Evolutionary conservation across 108 stramenopile genomes (phyloP).

Genomic region (Discostella pseudostelligera): DNA sequence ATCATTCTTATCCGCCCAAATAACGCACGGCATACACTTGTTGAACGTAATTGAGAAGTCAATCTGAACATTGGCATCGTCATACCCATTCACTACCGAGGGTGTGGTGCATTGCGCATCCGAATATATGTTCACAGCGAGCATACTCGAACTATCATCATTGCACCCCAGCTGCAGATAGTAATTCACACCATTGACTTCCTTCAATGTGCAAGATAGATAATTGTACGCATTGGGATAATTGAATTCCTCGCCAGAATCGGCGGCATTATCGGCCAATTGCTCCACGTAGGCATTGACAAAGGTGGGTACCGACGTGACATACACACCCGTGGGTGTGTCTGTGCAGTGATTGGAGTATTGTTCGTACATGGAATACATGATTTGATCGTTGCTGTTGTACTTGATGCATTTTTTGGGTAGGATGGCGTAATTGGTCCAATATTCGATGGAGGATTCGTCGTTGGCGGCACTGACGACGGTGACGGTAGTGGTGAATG

Average conservation of each 20-base stretch:
- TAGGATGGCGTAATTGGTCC: conserved; percentile 81
- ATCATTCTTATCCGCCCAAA: conserved; percentile 77
- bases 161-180: conserved; percentile 38
- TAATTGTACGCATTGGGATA: conserved; percentile 61
- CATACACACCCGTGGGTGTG: conserved; percentile 70
- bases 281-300: conserved; percentile 72
- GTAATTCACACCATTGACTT: conserved; percentile 41
- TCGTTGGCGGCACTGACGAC: conserved; percentile 18
- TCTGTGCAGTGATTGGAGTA: conserved; percentile 75
- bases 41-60: conserved; percentile 64
- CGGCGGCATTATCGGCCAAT: conserved; percentile 51
- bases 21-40: conserved; percentile 77
- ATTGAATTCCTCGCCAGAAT: conserved; percentile 65
- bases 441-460: conserved; percentile 71
- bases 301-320: conserved; percentile 64
- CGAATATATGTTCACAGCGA: conserved; percentile 76
- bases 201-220: conserved; percentile 52
- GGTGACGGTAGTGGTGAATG: no score
- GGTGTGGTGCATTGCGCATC: conserved; percentile 68
- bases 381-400: conserved; percentile 57
- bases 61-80: conserved; percentile 69
- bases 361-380: conserved; percentile 70
- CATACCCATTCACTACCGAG: conserved; percentile 44
- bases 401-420: conserved; percentile 67
- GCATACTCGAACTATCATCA: conserved; percentile 22